Base-by-base conservation (phyloP, 2,329 filamentous ascomycete genomes). In the Talaromyces marneffei region DNA sequence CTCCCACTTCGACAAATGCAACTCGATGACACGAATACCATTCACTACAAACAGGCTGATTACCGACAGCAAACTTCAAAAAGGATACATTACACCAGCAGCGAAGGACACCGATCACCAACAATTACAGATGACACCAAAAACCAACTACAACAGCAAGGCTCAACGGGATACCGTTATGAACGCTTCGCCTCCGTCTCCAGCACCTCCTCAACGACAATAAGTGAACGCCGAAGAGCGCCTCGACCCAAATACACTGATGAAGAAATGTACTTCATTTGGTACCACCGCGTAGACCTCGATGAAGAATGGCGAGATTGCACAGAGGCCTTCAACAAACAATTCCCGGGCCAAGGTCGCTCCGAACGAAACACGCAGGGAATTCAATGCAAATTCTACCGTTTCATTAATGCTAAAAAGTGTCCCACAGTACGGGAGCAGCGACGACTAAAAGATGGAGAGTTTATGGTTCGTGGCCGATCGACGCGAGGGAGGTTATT, bases 381-480 rank as follows among this genome's bases (percentile, higher is more conserved):
- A 0, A 77, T 81, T 20, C 78, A 80, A 66, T 81, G 79, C 72
- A 79, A 79, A 63, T 80, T 78, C 66, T 81, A 81, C 66, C 76
- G 79, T n/a, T 75, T 79, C 60, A 77, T 80, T 60, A 75, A 75
- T 62, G 73, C 76, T 59, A 75, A 78, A 65, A 75, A 74, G 50
- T 76, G 78, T 63, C 76, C 76, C 0, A 78, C 77, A 6, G 66
- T 80, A 16, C 72, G 78, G 33, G 73, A 77, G 62, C 77, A 79
- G 65, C 66, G 73, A 18, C 70, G 73, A 3, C 71, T 74, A 69
- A 74, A 72, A 7, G 74, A 74, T 66, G 73, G 72, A n/a, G 73
- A 75, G 61, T 75, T 75, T 53, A 67, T 77, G 44, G 50, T 55
- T 25, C 68, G 72, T 4, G 70, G 74, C 54, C 71, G 70, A 12